Base-by-base conservation (phyloP, 306 rosid species). In the Begonia fuchsioides region DNA sequence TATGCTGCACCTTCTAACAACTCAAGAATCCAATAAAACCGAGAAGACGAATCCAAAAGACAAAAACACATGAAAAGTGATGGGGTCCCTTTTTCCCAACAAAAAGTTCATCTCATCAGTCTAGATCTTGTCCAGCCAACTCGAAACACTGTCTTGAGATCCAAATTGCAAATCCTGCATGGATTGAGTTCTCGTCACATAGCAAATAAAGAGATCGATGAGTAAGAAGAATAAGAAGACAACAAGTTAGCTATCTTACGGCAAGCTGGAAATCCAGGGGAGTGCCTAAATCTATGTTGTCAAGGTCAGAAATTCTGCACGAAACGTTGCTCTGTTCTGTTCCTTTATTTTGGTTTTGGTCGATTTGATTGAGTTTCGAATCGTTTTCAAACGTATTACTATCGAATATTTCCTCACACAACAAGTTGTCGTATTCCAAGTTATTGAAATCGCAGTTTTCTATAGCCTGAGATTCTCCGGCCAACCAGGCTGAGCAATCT, bases 191-290 rank as follows among this genome's bases (percentile, higher is more conserved):
- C 39, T 40, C 15, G 54, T 47, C 60, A 70, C 18, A 38, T 47
- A 46, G 48, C 13, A 47, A 39, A 17, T 47, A 47, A 60, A 61
- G 49, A 10, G 46, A 52, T 41, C 13, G 16, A 46, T 15, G 5
- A 2, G 8, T 26, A 26, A 44, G 53, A 64, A 44, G 47, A 49
- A 20, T 20, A 20, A 26, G 40, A 53, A 52, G 15, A 55, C 32
- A 26, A 51, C 41, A 41, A 48, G 47, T 55, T 38, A 57, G 50
- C 7, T 5, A 26, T 26, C 93, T 76, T 72, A 90, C 97, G 43
- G 71, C 16, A 16, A 79, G 74, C 48, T 62, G 80, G 62, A 72
- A 84, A 69, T 90, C 95, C n/a, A 92, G 95, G 14, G 80, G 87
- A 64, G 77, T 61, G 45, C 55, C 97, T 50, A 90, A 51, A 3